phyloP scores from a whole-genome alignment of 2,329 filamentous ascomycete species.

The Exophiala dermatitidis region DNA sequence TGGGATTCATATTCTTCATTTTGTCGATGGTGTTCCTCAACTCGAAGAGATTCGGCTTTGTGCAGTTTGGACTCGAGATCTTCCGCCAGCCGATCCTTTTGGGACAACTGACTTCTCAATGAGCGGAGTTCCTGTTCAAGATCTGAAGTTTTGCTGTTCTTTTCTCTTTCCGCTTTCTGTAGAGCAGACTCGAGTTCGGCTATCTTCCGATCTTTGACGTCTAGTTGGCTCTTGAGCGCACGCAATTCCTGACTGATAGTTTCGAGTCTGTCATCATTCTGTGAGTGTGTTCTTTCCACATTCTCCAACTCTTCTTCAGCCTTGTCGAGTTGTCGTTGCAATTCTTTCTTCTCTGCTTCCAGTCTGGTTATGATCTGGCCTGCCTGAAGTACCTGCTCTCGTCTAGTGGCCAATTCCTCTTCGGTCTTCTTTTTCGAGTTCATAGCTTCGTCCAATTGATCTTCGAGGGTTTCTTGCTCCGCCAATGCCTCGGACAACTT shows the following conservation, averaged over 20 bases:
- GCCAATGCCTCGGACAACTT: slow-evolving; percentile 87
- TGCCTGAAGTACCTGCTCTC: slow-evolving; percentile 83
- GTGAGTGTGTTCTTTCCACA: slow-evolving; percentile 61
- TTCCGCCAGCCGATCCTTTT: slow-evolving; percentile 20
- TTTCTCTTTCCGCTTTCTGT: slow-evolving; percentile 76
- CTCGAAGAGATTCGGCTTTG: slow-evolving; percentile 15
- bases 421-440: slow-evolving; percentile 84
- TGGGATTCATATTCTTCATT: slow-evolving; percentile 42
- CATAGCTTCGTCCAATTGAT: slow-evolving; percentile 83
- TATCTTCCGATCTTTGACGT: slow-evolving; percentile 80
- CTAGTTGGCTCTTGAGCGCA: slow-evolving; percentile 84
- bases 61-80: slow-evolving; percentile 24
- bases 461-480: slow-evolving; percentile 88
- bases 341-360: slow-evolving; percentile 74
- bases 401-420: slow-evolving; percentile 69
- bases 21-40: slow-evolving; percentile 19
- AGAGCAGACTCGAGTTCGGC: slow-evolving; percentile 80
- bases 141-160: slow-evolving; percentile 46
- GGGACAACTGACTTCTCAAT: slow-evolving; percentile 20
- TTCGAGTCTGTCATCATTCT: slow-evolving; percentile 69
- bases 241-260: slow-evolving; percentile 71
- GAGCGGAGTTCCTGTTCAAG: slow-evolving; percentile 24
- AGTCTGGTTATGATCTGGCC: slow-evolving; percentile 76
- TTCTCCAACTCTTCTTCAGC: slow-evolving; percentile 66
- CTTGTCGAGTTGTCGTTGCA: slow-evolving; percentile 59